Evolutionary conservation across 2,329 filamentous ascomycete species (phyloP), one percentile per base, ranked within the genome.

Genomic region (Ophioceras dolichostomum): DNA sequence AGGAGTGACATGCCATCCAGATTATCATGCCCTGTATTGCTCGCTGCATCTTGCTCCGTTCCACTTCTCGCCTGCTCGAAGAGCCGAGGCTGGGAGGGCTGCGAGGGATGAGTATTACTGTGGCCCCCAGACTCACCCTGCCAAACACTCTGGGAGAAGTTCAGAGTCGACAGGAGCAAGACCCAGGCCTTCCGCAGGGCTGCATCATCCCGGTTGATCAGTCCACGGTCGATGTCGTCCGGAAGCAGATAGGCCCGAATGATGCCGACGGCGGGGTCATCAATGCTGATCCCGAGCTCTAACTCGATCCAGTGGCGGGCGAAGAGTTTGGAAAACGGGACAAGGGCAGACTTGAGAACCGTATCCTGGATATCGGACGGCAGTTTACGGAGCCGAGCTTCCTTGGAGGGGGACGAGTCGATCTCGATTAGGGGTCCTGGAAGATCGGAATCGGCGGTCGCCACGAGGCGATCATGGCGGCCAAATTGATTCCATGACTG

Each of bases 221-320:
- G 52, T 2, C 60, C 51, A 21, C 73, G 67, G 2, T 68, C 65
- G 24, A 74, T 62, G 54, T 88, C 82, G 44, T 82, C 74, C 2
- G 79, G 76, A 2, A 83, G 64, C 4, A 82, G 46, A 47, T 79
- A 77, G 1, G 84, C 60, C 17, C 79, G 66, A 7, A 74, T 28
- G 5, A 60, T 49, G 14, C 53, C 57, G 5, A 39, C 33, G 1
- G 45, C 32, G 3, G 44, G 36, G 10, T 44, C 33, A 5, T 47
- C 39, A 2, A 39, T 13, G 29, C 45, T 48, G 3, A 52, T 17
- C 3, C 47, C 46, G 32, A 66, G 58, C n/a, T 63, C 57, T 7
- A 73, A 45, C 4, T 56, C 55, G 2, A 68, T 55, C 68, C 67
- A 73, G 14, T 45, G 41, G 1, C 50, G 50, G 7, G 36, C 33